Evolutionary conservation across 345 rosid genomes (phyloP).

Genomic region (Excoecaria agallocha): DNA sequence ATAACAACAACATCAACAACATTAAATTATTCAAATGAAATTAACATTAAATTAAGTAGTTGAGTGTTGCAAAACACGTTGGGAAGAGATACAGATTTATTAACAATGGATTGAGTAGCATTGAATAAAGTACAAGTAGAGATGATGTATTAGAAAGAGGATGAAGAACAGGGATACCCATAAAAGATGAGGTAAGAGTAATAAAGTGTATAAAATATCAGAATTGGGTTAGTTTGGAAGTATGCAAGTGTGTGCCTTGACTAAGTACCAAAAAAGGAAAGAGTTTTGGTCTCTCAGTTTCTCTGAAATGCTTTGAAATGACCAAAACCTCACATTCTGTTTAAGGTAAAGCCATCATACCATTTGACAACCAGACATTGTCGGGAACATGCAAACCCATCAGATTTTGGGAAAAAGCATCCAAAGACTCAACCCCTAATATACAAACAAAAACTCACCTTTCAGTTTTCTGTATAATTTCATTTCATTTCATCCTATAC

Average conservation of each 20-base stretch:
- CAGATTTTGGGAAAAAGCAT: conserved; percentile 56
- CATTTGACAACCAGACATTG: conserved; percentile 63
- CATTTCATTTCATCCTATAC: not conserved
- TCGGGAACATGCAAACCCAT: conserved; percentile 84
- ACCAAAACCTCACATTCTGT: conserved; percentile 46
- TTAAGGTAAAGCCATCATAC: conserved; percentile 69
- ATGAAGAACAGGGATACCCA: not conserved
- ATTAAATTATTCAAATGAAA: no score
- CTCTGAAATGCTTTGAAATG: conserved; percentile 49
- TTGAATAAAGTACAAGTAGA: no score
- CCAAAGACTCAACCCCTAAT: conserved; percentile 16
- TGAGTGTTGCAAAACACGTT: no score
- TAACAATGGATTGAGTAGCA: no score
- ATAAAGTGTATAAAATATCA: no score
- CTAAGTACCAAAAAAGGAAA: conserved; percentile 35
- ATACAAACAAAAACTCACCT: conserved; percentile 4
- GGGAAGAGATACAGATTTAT: no score
- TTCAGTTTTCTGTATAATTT: not conserved
- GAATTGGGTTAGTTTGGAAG: conserved; percentile 15
- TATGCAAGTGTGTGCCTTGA: conserved; percentile 22
- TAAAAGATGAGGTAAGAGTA: not conserved
- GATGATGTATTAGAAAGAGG: no score
- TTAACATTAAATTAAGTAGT: no score
- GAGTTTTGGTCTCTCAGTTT: conserved; percentile 35
- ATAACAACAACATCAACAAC: no score